Percentiles rank a stretch among this genome's conserved stretches.
Evolutionary conservation across 2,329 filamentous ascomycete species (phyloP).

Genomic region (Sporothrix inflata): DNA sequence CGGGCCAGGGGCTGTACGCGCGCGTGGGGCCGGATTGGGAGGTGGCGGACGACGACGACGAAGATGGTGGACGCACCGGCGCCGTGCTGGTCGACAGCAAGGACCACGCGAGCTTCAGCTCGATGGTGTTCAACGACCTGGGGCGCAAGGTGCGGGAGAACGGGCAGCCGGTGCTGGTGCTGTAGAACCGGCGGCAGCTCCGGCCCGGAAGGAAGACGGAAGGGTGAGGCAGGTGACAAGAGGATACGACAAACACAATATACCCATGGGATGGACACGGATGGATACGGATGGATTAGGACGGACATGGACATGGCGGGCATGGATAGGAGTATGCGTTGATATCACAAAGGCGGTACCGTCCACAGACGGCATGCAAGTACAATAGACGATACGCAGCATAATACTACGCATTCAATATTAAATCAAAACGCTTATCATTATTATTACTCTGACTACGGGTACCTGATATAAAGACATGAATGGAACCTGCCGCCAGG

Average conservation of each 20-base stretch:
- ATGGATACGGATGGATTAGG: not conserved
- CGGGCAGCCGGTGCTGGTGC: slow-evolving; percentile 12
- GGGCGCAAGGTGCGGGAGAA: slow-evolving; percentile 34
- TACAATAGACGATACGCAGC: not conserved
- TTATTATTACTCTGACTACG: no score
- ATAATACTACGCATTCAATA: not conserved
- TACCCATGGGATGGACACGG: not conserved
- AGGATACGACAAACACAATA: not conserved
- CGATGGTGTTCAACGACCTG: slow-evolving; percentile 43
- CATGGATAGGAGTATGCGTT: not conserved
- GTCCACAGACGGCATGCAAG: not conserved
- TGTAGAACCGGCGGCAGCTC: not conserved
- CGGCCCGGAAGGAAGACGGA: not conserved
- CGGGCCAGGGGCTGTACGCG: slow-evolving; percentile 35
- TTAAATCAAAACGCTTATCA: not conserved
- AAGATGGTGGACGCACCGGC: not conserved
- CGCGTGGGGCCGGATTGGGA: slow-evolving; percentile 40
- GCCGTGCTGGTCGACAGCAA: slow-evolving; percentile 38
- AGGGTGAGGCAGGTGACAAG: not conserved
- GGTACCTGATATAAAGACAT: no score
- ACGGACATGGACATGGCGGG: not conserved
- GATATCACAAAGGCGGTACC: not conserved
- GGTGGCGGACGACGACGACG: slow-evolving; percentile 31
- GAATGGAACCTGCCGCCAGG: no score
- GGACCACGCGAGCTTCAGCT: slow-evolving; percentile 44